Evolutionary conservation across 2,329 filamentous ascomycete genomes (phyloP).

Genomic region (Xylaria sp.): DNA sequence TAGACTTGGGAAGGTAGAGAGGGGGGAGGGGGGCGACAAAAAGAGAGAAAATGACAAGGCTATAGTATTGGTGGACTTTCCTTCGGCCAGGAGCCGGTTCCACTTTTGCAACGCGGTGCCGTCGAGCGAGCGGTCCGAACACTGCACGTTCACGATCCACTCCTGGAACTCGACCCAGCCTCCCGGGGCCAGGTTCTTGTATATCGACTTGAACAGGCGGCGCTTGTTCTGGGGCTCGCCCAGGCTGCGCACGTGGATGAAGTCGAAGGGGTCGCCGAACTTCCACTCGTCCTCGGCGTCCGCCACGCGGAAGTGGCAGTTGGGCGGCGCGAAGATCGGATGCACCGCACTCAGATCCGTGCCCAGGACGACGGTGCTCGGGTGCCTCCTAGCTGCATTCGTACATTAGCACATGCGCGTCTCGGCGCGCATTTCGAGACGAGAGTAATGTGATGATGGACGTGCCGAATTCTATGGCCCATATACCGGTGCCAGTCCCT

Average conservation of each 20-base stretch:
- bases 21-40: neutral
- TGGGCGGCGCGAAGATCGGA: constrained; percentile 30
- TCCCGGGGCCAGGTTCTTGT: constrained; percentile 38
- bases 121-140: constrained; percentile 37
- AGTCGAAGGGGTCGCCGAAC: constrained; percentile 33
- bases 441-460: too few relatives aligned
- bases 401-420: constrained; percentile 6
- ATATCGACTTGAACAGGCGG: constrained; percentile 34
- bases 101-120: constrained; percentile 38
- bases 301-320: constrained; percentile 35
- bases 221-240: constrained; percentile 33
- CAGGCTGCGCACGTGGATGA: constrained; percentile 39
- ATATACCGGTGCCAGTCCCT: constrained; percentile 36
- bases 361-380: constrained; percentile 33
- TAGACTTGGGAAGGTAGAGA: neutral
- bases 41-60: neutral
- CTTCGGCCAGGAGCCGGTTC: constrained; percentile 34
- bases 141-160: constrained; percentile 37
- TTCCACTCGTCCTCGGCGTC: constrained; percentile 35
- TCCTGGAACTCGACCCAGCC: constrained; percentile 43
- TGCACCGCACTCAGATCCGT: constrained; percentile 37
- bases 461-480: constrained; percentile 36
- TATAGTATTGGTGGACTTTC: constrained; percentile 8
- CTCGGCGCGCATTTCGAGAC: neutral
- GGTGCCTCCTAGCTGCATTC: constrained; percentile 24